phyloP scores from a whole-genome alignment of 2,329 filamentous ascomycete genomes.

The Cladophialophora chaetospira region DNA sequence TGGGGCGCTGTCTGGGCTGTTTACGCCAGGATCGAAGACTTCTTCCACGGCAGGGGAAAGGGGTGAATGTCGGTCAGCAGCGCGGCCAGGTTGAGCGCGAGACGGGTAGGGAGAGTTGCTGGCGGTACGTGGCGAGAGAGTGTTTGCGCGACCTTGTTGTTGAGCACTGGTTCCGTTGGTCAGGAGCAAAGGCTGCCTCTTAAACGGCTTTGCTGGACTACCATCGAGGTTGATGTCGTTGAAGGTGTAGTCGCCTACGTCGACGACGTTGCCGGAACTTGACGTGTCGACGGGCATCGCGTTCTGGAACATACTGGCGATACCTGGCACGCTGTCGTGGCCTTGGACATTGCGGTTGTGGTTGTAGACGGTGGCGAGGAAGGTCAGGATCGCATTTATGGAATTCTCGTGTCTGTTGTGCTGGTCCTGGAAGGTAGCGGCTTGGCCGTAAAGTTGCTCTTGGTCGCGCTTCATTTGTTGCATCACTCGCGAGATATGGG shows the following conservation, averaged over 20 bases:
- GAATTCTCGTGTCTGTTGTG: constrained; percentile 98
- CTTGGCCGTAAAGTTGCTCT: constrained; percentile 83
- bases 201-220: constrained; percentile 43
- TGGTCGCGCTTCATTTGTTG: constrained; percentile 80
- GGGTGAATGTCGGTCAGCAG: constrained; percentile 10
- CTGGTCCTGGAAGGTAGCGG: constrained; percentile 82
- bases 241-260: constrained; percentile 58
- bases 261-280: constrained; percentile 62
- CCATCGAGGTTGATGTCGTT: constrained; percentile 38
- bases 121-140: constrained; percentile 40
- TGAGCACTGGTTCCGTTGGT: constrained; percentile 44
- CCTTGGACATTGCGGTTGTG: constrained; percentile 93
- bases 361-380: constrained; percentile 94
- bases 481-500: constrained; percentile 81
- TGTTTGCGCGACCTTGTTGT: constrained; percentile 37
- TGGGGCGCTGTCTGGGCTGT: constrained; percentile 16
- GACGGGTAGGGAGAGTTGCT: constrained; percentile 30
- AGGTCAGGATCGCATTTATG: constrained; percentile 97
- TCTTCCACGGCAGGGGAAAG: constrained; percentile 46
- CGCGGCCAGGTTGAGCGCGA: constrained; percentile 7
- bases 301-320: constrained; percentile 76
- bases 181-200: constrained; percentile 50
- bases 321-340: constrained; percentile 62
- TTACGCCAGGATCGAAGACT: constrained; percentile 42
- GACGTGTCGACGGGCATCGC: constrained; percentile 64